A percentile compares a stretch with the other conserved stretches of the same genome.
These are phyloP conservation scores for Epichloe festucae DNA, from an alignment of 2,329 filamentous ascomycete species.

Conservation along the genomic window DNA sequence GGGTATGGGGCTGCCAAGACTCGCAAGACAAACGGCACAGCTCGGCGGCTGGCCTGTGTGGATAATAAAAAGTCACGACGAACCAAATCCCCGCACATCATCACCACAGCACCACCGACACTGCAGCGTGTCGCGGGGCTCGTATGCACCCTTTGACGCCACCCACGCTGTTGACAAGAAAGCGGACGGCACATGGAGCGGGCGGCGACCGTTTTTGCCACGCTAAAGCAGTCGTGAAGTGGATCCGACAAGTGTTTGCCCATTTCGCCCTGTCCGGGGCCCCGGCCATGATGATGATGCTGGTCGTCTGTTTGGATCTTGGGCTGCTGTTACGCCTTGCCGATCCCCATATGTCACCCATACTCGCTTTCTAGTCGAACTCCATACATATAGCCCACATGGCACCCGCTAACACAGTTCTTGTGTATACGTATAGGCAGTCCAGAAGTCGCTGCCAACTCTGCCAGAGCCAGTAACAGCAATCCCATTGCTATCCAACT, in stretches of 20 bases:
- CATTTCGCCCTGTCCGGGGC: background rate
- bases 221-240: constrained; percentile 6
- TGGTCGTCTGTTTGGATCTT: constrained; percentile 2
- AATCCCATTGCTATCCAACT: constrained; percentile 42
- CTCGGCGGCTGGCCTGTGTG: constrained; percentile 3
- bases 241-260: constrained; percentile 5
- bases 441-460: constrained; percentile 6
- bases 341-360: constrained; percentile 4
- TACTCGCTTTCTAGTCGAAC: background rate
- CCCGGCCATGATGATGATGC: constrained; percentile 5
- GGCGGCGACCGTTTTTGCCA: background rate
- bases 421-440: background rate
- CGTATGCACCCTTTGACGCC: background rate
- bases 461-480: constrained; percentile 16
- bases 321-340: background rate
- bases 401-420: background rate
- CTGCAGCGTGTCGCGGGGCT: background rate
- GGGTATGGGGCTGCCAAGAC: background rate
- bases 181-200: background rate
- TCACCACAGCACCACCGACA: background rate
- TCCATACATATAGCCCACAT: background rate
- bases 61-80: constrained; percentile 1
- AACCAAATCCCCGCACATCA: background rate
- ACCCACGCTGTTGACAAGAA: background rate
- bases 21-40: background rate